phyloP scores from a whole-genome alignment of 129 eudicot species.

The Artemisia annua region DNA sequence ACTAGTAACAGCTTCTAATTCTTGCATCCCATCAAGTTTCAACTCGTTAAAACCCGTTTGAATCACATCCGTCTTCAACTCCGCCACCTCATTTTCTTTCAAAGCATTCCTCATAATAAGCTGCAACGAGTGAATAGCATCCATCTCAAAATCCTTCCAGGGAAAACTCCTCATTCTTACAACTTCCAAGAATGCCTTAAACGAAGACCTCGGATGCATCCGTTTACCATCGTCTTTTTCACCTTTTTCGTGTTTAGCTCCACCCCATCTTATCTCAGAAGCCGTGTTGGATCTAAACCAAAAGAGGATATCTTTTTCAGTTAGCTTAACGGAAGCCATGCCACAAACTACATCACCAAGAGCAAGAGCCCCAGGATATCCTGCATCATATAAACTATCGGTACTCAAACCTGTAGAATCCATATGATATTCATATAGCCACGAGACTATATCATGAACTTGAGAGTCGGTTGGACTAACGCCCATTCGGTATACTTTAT shows the following conservation, averaged over 20 bases:
- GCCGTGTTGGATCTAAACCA: slow-evolving; percentile 97
- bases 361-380: slow-evolving; percentile 84
- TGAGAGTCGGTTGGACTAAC: slow-evolving; percentile 66
- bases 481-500: slow-evolving; percentile 56
- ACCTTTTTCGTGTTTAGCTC: slow-evolving; percentile 82
- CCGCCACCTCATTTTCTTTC: slow-evolving; percentile 42
- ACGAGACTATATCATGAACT: slow-evolving; percentile 64
- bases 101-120: slow-evolving; percentile 79
- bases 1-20: slow-evolving; percentile 77
- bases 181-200: slow-evolving; percentile 90
- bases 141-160: slow-evolving; percentile 98
- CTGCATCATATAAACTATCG: slow-evolving; percentile 89
- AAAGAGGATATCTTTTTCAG: slow-evolving; percentile 68
- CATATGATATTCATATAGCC: slow-evolving; percentile 76
- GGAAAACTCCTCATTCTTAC: slow-evolving; percentile 79
- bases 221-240: slow-evolving; percentile 79
- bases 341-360: slow-evolving; percentile 87
- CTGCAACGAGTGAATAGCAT: slow-evolving; percentile 94
- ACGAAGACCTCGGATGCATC: slow-evolving; percentile 96
- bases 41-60: slow-evolving; percentile 66
- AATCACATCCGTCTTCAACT: slow-evolving; percentile 42
- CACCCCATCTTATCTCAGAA: slow-evolving; percentile 85
- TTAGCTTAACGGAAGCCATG: slow-evolving; percentile 83
- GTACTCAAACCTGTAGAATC: slow-evolving; percentile 96
- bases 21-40: slow-evolving; percentile 76